A percentile compares a stretch with the other conserved stretches of the same genome.
These are phyloP conservation scores for Bolboschoenoplectus hybrid DNA, from an alignment of 202 grass and related monocot genomes.

Conservation along the genomic window DNA sequence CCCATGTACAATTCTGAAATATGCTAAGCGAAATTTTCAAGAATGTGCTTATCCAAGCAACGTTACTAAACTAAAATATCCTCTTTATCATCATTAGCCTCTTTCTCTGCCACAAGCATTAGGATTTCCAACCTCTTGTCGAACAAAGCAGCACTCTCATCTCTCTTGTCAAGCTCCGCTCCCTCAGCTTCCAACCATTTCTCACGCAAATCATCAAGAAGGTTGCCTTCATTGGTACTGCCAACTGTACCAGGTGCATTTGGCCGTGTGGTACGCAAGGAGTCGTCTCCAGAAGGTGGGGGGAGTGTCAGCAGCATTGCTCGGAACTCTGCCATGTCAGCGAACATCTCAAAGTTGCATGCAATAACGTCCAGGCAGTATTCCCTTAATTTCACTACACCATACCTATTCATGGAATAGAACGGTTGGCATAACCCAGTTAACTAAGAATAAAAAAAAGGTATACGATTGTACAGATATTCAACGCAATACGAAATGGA, in stretches of 20 bases:
- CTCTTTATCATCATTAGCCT: conserved; percentile 46
- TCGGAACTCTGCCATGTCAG: conserved; percentile 62
- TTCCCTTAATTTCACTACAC: conserved; percentile 86
- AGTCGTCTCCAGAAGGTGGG: conserved; percentile 61
- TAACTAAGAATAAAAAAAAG: conserved; percentile 3
- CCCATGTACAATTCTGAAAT: conserved; percentile 21
- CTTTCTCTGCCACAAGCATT: conserved; percentile 69
- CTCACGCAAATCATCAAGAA: conserved; percentile 90
- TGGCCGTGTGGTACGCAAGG: conserved; percentile 66
- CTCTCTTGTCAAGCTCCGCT: conserved; percentile 73
- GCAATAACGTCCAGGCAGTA: conserved; percentile 85
- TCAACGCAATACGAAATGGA: neutral
- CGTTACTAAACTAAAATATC: conserved; percentile 27
- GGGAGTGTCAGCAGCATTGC: conserved; percentile 85
- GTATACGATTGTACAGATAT: neutral
- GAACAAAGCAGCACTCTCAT: conserved; percentile 80
- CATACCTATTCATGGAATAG: conserved; percentile 56
- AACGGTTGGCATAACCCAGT: conserved; percentile 14
- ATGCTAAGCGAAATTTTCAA: conserved; percentile 8
- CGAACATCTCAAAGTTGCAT: conserved; percentile 85
- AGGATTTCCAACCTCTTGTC: conserved; percentile 71
- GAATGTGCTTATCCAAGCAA: conserved; percentile 1
- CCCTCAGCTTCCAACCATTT: conserved; percentile 87
- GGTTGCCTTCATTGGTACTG: conserved; percentile 62
- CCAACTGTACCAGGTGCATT: conserved; percentile 62